Base-by-base conservation (phyloP, 2,329 filamentous ascomycete species). In the Biscogniauxia mediterranea region DNA sequence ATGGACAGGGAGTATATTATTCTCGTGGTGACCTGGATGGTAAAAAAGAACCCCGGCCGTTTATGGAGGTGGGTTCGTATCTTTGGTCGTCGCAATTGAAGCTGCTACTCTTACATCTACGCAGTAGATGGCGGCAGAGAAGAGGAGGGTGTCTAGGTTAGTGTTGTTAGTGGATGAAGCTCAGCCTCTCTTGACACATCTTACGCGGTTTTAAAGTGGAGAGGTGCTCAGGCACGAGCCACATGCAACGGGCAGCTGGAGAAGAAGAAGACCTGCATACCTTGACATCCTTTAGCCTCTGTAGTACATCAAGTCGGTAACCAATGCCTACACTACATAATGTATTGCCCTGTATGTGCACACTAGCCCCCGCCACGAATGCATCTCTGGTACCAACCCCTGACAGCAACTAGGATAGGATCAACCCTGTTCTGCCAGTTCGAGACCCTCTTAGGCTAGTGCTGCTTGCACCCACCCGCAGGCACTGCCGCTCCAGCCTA, bases 161-260 rank as follows among this genome's bases (percentile, higher is more conserved):
- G 28, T 46, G 38, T 15, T 46, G 38, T 46, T 46, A 46, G 38
- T 46, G 38, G 38, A 61, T 54, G 58, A 61, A 65, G 60, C 64
- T 66, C 61, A 66, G 64, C 64, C 64, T 59, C 62, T 66, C 60
- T 62, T 58, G 52, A 54, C 52, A 54, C 52, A 32, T 46, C 38
- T 46, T 46, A 46, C 25, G 52, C 25, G 52, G 52, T n/a, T 32
- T 54, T 32, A 17, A 32, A 54, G 52, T 54, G 52, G 52, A 23
- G 23, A 23, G 2, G 5, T 23, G 19, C 25, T 6, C 38, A 46
- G 38, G 38, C 38, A 46, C 38, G 38, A 46, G 38, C 38, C 53
- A 23, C 23, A 23, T 23, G 23, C 23, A 23, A 5, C 23, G 2
- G 23, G 23, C 23, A 61, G 49, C 25, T 58, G 52, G 26, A 50